phyloP scores from a whole-genome alignment of 2,329 filamentous ascomycete genomes.

The Pestalotiopsis sp. region DNA sequence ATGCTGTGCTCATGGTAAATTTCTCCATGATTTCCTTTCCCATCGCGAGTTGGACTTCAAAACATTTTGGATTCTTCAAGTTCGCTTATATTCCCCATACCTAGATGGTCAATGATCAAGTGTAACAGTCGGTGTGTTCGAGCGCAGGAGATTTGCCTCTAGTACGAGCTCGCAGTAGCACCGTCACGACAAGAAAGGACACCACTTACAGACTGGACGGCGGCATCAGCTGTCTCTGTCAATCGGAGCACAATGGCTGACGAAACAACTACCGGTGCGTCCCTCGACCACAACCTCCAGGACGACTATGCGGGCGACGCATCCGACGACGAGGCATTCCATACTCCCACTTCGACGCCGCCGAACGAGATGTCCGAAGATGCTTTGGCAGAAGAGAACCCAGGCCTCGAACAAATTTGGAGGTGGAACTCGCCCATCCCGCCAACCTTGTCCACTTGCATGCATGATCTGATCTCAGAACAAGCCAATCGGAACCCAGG shows the following conservation, averaged over 20 bases:
- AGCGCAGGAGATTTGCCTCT: not conserved
- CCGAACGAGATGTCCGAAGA: conserved; percentile 32
- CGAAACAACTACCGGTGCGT: not conserved
- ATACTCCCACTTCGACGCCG: conserved; percentile 15
- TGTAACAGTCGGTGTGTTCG: not conserved
- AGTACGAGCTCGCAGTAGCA: not conserved
- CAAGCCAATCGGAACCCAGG: conserved; percentile 39
- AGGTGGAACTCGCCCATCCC: conserved; percentile 47
- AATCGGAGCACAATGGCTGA: not conserved
- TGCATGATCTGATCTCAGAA: conserved; percentile 49
- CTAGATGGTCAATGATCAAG: not conserved
- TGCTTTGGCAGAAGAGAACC: conserved; percentile 26
- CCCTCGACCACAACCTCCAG: not conserved
- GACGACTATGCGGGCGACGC: conserved; percentile 5
- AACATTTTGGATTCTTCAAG: not conserved
- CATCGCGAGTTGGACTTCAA: not conserved
- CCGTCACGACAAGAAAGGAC: not conserved
- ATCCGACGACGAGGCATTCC: not conserved
- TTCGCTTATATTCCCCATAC: not conserved
- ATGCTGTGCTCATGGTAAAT: not conserved
- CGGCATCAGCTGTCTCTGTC: not conserved
- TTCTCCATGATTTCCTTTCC: not conserved
- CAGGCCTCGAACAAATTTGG: conserved; percentile 48
- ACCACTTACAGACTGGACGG: not conserved
- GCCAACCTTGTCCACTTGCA: conserved; percentile 41